phyloP scores from a whole-genome alignment of 2,329 filamentous ascomycete genomes.

The Alternaria incomplexa region DNA sequence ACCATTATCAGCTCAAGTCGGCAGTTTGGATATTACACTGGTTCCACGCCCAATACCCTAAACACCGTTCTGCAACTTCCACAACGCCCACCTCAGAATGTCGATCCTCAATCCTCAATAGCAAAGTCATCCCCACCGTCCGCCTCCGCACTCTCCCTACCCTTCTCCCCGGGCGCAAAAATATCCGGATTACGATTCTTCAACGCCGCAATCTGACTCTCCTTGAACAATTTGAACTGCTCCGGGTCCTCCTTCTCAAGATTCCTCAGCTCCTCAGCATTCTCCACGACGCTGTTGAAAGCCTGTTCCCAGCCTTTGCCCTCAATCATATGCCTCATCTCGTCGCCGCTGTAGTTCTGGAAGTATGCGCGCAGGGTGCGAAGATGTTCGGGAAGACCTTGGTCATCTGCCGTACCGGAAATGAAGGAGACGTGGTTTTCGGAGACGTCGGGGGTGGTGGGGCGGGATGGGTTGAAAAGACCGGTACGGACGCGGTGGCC shows the following conservation, averaged over 20 bases:
- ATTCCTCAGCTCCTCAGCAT: constrained; percentile 69
- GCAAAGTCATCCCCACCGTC: neutral
- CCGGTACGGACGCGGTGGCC: constrained; percentile 71
- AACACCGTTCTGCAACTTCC: too few relatives aligned
- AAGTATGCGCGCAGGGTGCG: constrained; percentile 67
- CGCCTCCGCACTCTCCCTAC: neutral
- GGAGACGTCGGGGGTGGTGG: constrained; percentile 22
- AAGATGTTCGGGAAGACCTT: constrained; percentile 50
- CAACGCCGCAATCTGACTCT: constrained; percentile 47
- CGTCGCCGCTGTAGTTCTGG: constrained; percentile 66
- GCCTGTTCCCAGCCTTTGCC: constrained; percentile 66
- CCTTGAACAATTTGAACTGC: constrained; percentile 40
- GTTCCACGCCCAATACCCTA: neutral
- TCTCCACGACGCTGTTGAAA: constrained; percentile 68
- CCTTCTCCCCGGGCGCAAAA: constrained; percentile 15
- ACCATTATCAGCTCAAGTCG: neutral
- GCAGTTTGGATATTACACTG: neutral
- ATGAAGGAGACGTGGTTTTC: constrained; percentile 24
- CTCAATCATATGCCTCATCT: constrained; percentile 60
- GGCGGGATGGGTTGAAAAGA: constrained; percentile 55
- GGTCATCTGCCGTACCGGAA: constrained; percentile 44
- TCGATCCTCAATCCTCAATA: constrained; percentile 12
- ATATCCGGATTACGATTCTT: constrained; percentile 43
- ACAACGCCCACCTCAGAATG: too few relatives aligned
- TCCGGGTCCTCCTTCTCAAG: constrained; percentile 56